Evolutionary conservation across 2,329 filamentous ascomycete genomes (phyloP), one percentile per base, ranked within the genome.

Genomic region (Cytospora piceae): DNA sequence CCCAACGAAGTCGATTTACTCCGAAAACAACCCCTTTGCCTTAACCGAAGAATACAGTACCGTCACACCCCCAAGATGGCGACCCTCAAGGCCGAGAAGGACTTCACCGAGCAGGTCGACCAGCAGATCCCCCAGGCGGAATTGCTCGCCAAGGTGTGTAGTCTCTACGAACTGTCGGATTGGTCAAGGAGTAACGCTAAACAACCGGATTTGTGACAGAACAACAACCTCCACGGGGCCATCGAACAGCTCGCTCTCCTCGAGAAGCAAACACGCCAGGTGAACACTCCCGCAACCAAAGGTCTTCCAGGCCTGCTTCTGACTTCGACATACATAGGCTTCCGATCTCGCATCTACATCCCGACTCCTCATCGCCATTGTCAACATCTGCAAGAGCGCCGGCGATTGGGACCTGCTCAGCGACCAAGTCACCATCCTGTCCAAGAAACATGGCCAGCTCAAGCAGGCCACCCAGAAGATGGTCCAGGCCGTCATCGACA

Each of bases 401-500:
- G 90, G 90, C 71, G 93, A 99, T 78, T 99, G 95, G 95, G 89
- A 88, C 77, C 82, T 97, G 74, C 86, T 99, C 80, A 98, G 97
- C 77, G 95, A 99, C 81, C 95, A 99, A 81, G 92, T 97, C 69
- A 85, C 97, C 73, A 85, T 97, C 70, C 85, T 99, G 65, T 98
- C 95, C 71, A 99, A 99, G 89, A 99, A 99, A 84, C 95, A 99
- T 91, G 92, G 94, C 73, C 95, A 99, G 83, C 93, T 99, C 76
- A 99, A 99, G 81, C 95, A 98, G 81, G 95, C 95, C 75, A 95
- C 94, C 74, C 98, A 95, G 73, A 95, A 94, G 83, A 99, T 99
- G 95, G 94, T 99, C 68, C 95, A 99, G 83, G 90, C 90, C 57
- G 93, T 97, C 69, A 97, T 99, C 89, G 85, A 83, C 67, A 97